phyloP scores from a whole-genome alignment of 306 rosid species.

The Castanea crenata region DNA sequence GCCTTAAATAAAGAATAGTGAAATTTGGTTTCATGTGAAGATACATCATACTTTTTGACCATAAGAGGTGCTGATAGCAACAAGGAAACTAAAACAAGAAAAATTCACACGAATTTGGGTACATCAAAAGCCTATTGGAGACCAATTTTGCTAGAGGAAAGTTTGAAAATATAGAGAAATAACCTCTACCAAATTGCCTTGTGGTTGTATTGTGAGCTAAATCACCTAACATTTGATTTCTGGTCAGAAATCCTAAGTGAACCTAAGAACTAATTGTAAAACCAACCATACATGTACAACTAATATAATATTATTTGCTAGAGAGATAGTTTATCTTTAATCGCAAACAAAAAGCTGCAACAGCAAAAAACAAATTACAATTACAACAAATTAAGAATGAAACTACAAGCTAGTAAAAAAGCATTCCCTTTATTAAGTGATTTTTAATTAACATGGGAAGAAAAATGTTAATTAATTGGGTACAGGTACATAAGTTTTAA shows the following conservation, averaged over 20 bases:
- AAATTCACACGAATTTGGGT: background rate
- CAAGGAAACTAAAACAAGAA: background rate
- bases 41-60: background rate
- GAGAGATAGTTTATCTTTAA: background rate
- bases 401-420: background rate
- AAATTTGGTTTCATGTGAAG: too few species aligned
- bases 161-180: too few species aligned
- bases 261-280: background rate
- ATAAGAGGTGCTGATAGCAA: background rate
- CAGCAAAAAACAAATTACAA: background rate
- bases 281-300: background rate
- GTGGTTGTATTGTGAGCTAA: too few species aligned
- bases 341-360: background rate
- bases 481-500: background rate
- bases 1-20: too few species aligned
- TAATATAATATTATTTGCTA: background rate
- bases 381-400: background rate
- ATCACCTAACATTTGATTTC: background rate
- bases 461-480: background rate
- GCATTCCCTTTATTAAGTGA: background rate
- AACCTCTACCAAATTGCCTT: too few species aligned
- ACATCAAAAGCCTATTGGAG: background rate
- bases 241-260: background rate
- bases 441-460: background rate
- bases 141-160: background rate